Evolutionary conservation across 1,284 basidiomycete species (phyloP).

Genomic region (Ceratobasidium sp.): DNA sequence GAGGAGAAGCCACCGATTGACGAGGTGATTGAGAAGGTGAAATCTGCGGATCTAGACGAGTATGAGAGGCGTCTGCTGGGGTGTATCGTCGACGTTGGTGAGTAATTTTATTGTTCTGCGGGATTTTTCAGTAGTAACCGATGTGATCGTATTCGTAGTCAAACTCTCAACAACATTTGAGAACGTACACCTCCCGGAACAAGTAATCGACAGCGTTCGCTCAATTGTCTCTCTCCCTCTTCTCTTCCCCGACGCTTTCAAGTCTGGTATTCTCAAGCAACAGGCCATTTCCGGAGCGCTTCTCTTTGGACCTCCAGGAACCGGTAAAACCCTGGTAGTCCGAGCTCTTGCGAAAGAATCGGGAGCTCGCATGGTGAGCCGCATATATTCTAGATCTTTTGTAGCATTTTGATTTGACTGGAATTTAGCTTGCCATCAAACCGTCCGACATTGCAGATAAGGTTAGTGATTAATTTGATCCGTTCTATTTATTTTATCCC

Average conservation of each 20-base stretch:
- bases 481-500: not conserved
- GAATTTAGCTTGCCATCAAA: not conserved
- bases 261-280: constrained; percentile 90
- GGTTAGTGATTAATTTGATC: constrained; percentile 63
- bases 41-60: constrained; percentile 78
- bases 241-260: constrained; percentile 90
- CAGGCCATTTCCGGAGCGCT: constrained; percentile 90
- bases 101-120: constrained; percentile 49
- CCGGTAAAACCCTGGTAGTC: constrained; percentile 91
- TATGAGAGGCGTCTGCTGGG: constrained; percentile 83
- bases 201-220: constrained; percentile 89
- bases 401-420: too few species aligned
- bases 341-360: constrained; percentile 93
- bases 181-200: constrained; percentile 86
- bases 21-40: constrained; percentile 80
- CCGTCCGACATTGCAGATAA: constrained; percentile 86
- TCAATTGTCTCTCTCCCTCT: constrained; percentile 93
- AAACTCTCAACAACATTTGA: constrained; percentile 84
- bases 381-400: too few species aligned
- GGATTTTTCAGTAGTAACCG: not conserved
- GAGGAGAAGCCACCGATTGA: constrained; percentile 54
- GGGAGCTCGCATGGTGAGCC: constrained; percentile 80
- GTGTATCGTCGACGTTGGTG: constrained; percentile 88
- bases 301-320: constrained; percentile 90
- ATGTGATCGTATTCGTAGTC: constrained; percentile 58